Conservation (phyloP, 306 rosid genomes). For the Cicer arietinum region DNA sequence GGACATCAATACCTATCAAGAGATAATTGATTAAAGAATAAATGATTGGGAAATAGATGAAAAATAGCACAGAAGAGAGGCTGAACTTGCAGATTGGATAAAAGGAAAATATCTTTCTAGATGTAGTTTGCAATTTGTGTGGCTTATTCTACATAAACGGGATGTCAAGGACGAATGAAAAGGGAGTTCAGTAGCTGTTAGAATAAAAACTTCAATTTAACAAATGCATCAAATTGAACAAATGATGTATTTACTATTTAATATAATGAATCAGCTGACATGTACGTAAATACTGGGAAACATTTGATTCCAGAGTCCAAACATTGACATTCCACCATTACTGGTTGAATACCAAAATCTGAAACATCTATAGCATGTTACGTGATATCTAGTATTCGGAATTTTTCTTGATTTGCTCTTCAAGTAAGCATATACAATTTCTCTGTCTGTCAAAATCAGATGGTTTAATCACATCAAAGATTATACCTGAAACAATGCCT, state of each 20-base stretch:
- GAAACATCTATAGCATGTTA: constrained; percentile 29
- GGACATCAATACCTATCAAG: not conserved
- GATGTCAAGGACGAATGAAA: not conserved
- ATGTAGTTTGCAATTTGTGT: not conserved
- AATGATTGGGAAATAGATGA: not conserved
- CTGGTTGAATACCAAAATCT: constrained; percentile 34
- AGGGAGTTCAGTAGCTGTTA: not conserved
- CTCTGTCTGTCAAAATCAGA: constrained; percentile 10
- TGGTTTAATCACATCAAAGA: constrained; percentile 43
- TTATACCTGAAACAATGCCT: constrained; percentile 80
- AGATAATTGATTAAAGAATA: not conserved
- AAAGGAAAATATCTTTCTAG: not conserved
- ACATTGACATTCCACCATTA: constrained; percentile 33
- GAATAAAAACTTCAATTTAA: not conserved
- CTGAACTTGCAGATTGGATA: not conserved
- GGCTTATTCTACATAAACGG: not conserved
- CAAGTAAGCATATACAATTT: constrained; percentile 33
- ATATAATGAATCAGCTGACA: constrained; percentile 10
- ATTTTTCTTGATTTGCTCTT: constrained; percentile 1
- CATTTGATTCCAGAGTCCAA: constrained; percentile 27
- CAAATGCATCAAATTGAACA: constrained; percentile 33
- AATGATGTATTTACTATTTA: constrained; percentile 19
- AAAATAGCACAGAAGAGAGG: not conserved
- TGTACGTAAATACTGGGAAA: constrained; percentile 22
- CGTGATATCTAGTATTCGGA: not conserved